phyloP scores from a whole-genome alignment of 495 filamentous ascomycete species.

The Aspergillus cristatus region DNA sequence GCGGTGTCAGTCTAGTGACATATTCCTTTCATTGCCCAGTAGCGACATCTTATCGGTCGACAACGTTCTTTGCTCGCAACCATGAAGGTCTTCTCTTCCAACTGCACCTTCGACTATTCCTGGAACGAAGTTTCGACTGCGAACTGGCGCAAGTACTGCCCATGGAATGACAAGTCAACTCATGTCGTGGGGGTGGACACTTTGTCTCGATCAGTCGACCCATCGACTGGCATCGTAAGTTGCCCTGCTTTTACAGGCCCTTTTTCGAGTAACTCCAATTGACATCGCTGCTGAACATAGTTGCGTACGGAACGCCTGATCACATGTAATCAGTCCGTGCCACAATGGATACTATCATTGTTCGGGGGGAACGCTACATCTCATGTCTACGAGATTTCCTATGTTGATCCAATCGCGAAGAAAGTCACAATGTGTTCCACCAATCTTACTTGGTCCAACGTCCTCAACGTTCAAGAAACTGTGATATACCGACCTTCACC shows the following conservation, averaged over 20 bases:
- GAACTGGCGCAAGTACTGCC: conserved; percentile 98
- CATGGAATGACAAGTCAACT: conserved; percentile 91
- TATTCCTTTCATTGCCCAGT: background rate
- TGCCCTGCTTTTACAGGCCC: background rate
- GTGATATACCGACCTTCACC: conserved; percentile 67
- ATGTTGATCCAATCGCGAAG: conserved; percentile 72
- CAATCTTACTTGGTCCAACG: conserved; percentile 83
- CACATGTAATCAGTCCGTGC: conserved; percentile 82
- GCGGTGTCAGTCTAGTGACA: too few relatives aligned
- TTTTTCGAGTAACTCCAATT: background rate
- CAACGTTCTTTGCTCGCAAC: conserved; percentile 5
- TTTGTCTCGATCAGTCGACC: conserved; percentile 69
- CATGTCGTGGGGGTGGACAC: conserved; percentile 96
- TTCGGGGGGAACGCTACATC: conserved; percentile 65
- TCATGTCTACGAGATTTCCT: conserved; percentile 88
- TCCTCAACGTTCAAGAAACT: conserved; percentile 82
- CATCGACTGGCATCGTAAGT: conserved; percentile 71
- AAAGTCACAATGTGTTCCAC: conserved; percentile 89
- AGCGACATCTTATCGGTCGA: background rate
- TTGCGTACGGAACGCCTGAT: conserved; percentile 94
- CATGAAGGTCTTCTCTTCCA: conserved; percentile 93
- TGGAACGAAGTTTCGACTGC: conserved; percentile 99
- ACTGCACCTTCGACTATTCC: conserved; percentile 87
- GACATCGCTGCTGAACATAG: conserved; percentile 26
- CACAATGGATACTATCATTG: conserved; percentile 73